Evolutionary conservation across 208 protist species (phyloP), one percentile per base, ranked within the genome.

Genomic region (Wallacemonas collosoma): DNA sequence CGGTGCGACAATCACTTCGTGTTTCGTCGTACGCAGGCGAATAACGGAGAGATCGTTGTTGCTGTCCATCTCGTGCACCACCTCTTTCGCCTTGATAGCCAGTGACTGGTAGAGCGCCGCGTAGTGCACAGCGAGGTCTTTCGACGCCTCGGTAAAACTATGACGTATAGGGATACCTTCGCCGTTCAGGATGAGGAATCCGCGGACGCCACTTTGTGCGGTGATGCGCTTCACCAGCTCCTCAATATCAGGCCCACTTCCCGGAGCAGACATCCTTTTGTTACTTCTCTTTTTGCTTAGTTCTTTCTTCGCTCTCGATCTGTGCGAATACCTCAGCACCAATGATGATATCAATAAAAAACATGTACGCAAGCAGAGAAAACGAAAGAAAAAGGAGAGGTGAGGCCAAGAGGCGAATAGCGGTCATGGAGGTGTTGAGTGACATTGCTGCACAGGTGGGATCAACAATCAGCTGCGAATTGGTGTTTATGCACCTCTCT

Each of bases 1-100:
- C 4, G 97, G 97, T 14, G 97, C 97, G n/a, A 99, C 88, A 73
- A 99, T 90, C 40, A 99, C 98, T 83, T 99, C 98, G 72, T 99
- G 86, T 73, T 98, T 98, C 68, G 95, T 93, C 15, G 95, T 93
- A 39, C 97, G 91, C 39, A 99, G 82, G 11, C 98, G 91, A 39
- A 99, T 68, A 62, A 99, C 94, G 17, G 94, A 93, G n/a, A 98
- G 89, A 56, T 99, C 97, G 74, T 98, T 98, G 81, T 94, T 94
- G 71, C 83, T 91, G 80, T 99, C 96, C 51, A 99, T 77, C 7
- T 99, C 97, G 41, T 95, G 84, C 41, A 99, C 81, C 11, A 94
- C 93, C 40, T 66, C 86, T 64, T 96, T 81, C 11, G 97, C 94
- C 66, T 98, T 98, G 58, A 92, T 88, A 0, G 93, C 86, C n/a